Base-by-base conservation (phyloP, 2,329 filamentous ascomycete genomes). In the Stenocarpella maydis region DNA sequence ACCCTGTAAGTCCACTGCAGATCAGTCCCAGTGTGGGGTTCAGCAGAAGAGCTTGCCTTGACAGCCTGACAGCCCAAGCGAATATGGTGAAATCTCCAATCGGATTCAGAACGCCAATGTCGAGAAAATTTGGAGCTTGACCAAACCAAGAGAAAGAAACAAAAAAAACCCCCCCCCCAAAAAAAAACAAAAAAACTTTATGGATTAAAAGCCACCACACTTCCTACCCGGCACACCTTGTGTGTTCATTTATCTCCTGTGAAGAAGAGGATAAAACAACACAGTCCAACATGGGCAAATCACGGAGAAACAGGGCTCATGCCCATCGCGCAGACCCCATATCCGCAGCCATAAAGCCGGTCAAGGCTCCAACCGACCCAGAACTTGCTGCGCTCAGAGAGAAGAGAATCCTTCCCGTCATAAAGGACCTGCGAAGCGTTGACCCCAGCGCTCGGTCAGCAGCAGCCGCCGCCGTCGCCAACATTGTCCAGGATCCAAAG, bases 381-480 rank as follows among this genome's bases (percentile, higher is more conserved):
- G 87, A 90, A 76, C 84, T 91, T 67, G 86, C 87, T 26, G 87
- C 88, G 15, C 83, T 92, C 52, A 84, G 90, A 41, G 88, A 91
- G 71, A 81, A 84, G 78, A 87, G 86, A 77, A 89, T 92, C 75
- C 79, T 91, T 43, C 90, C 90, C 21, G 84, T 90, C 53, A 81
- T 92, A 70, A 84, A 84, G 71, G 85, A 90, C 73, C 81, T 92
- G 49, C 83, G 87, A 74, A 88, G 86, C 75, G 75, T 87, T 41
- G 87, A 91, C 50, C 81, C 86, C 61, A 88, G 87, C 76, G 84
- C 83, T n/a, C 85, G 89, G 67, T 85, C 87, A 7, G 77, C 85
- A 2, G 90, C 90, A 14, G 88, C 90, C 9, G 79, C 80, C 19
- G 88, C 88, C 28, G 84, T 91, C 64, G 84, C 85, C 69, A 90